These are phyloP conservation scores for Trametes sp. DNA, from an alignment of 1,284 basidiomycete genomes.

Conservation along the genomic window DNA sequence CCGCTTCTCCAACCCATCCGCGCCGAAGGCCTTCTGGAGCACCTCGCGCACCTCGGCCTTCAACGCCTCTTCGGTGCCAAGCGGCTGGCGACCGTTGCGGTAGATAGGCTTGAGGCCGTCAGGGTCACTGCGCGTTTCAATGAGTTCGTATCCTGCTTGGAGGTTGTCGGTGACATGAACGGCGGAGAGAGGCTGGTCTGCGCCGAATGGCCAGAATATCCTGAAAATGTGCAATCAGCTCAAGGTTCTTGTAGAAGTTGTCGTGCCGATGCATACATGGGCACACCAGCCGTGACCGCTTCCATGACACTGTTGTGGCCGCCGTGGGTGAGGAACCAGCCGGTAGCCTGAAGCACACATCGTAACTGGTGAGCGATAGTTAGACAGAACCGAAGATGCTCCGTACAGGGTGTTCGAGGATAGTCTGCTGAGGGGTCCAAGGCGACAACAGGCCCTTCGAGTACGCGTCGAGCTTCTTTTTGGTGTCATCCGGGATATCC, in stretches of 20 bases:
- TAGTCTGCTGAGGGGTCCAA: slow-evolving; percentile 35
- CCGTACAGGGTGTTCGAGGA: slow-evolving; percentile 30
- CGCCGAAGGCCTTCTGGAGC: slow-evolving; percentile 30
- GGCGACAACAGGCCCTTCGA: slow-evolving; percentile 25
- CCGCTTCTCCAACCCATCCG: slow-evolving; percentile 31
- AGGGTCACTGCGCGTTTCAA: slow-evolving; percentile 36
- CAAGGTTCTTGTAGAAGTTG: not conserved
- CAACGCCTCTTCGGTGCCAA: slow-evolving; percentile 27
- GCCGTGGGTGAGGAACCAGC: slow-evolving; percentile 30
- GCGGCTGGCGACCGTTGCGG: slow-evolving; percentile 24
- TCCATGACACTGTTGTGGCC: slow-evolving; percentile 30
- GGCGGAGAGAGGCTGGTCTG: slow-evolving; percentile 34
- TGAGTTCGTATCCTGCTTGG: slow-evolving; percentile 39
- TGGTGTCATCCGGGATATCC: slow-evolving; percentile 20
- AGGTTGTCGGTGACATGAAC: slow-evolving; percentile 30
- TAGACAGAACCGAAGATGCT: not conserved
- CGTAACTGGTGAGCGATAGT: not conserved
- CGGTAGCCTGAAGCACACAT: slow-evolving; percentile 12
- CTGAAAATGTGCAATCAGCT: slow-evolving; percentile 13
- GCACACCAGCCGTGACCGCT: slow-evolving; percentile 22
- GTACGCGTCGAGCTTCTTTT: slow-evolving; percentile 26
- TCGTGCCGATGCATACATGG: slow-evolving; percentile 22
- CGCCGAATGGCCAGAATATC: slow-evolving; percentile 36
- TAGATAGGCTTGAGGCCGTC: slow-evolving; percentile 31
- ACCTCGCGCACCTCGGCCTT: slow-evolving; percentile 26